phyloP scores from a whole-genome alignment of 305 asterid species.

The Coffea humblotiana region DNA sequence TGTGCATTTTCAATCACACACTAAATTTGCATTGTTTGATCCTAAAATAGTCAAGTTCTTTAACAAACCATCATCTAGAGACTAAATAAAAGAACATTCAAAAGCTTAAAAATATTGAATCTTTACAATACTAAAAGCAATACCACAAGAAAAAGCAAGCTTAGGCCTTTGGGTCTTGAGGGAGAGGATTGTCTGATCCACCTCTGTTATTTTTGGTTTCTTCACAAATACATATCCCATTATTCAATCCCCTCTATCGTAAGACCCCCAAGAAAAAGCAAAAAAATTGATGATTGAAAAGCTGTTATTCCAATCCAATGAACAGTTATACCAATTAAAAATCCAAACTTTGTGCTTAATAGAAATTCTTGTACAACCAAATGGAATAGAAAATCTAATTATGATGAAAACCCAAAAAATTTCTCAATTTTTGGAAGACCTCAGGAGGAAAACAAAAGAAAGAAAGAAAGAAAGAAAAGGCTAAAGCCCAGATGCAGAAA shows the following conservation, averaged over 20 bases:
- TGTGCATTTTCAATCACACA: background rate
- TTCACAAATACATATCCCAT: constrained; percentile 94
- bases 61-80: background rate
- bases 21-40: background rate
- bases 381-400: background rate
- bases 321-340: background rate
- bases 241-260: background rate
- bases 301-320: background rate
- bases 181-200: constrained; percentile 86
- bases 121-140: background rate
- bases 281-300: background rate
- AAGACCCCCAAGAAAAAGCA: background rate
- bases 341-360: background rate
- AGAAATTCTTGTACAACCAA: background rate
- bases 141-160: constrained; percentile 41
- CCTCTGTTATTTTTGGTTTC: constrained; percentile 90
- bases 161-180: constrained; percentile 96
- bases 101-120: background rate
- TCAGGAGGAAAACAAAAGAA: no score
- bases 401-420: no score
- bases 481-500: background rate
- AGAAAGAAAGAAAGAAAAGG: no score
- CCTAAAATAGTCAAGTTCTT: background rate
- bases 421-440: background rate
- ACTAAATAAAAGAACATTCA: background rate